Conservation (phyloP, 2,329 filamentous ascomycete species). For the Fusarium napiforme region DNA sequence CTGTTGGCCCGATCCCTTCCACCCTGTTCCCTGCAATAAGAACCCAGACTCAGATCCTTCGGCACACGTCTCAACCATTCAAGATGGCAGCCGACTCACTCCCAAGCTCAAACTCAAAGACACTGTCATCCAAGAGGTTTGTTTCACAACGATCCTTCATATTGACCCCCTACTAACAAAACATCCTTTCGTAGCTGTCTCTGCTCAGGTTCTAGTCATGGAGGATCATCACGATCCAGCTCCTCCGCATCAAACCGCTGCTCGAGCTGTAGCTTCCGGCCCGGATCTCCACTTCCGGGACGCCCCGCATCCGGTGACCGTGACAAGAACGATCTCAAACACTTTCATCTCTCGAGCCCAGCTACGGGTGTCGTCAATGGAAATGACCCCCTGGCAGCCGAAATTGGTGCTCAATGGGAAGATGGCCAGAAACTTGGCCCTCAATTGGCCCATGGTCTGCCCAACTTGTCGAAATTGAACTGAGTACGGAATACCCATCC, state of each 20-base stretch:
- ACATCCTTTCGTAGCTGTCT: not conserved
- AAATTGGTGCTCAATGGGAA: not conserved
- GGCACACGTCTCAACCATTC: not conserved
- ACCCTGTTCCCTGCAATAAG: not conserved
- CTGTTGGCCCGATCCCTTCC: not conserved
- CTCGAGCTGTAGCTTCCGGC: not conserved
- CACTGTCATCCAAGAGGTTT: not conserved
- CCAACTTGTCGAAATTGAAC: not conserved
- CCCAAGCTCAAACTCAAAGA: not conserved
- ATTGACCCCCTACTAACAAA: not conserved
- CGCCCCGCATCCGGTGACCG: not conserved
- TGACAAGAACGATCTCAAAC: not conserved
- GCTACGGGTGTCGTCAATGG: not conserved
- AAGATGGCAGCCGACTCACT: not conserved
- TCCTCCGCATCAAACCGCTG: not conserved
- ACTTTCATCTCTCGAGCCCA: not conserved
- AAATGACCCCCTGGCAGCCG: not conserved
- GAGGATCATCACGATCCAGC: not conserved
- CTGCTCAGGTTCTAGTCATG: not conserved
- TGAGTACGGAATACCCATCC: not conserved
- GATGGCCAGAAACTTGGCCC: not conserved
- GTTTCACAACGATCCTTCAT: not conserved
- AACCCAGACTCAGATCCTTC: not conserved
- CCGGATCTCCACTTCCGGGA: not conserved
- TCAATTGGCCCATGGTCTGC: not conserved